phyloP scores from a whole-genome alignment of 139 green algal genomes.

The Chloropicon primus region DNA sequence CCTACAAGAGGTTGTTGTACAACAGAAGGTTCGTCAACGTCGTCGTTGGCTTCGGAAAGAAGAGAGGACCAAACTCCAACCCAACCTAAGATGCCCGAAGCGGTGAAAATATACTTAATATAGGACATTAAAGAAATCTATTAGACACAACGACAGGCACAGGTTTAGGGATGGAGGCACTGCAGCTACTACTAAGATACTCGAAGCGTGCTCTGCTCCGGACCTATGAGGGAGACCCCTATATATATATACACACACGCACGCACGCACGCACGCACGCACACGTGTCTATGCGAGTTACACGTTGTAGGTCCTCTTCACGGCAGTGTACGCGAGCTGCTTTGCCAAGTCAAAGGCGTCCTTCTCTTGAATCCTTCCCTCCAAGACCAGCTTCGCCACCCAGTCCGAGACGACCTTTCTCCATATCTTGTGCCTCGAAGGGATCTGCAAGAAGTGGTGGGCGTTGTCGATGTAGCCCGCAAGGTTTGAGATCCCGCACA shows the following conservation, averaged over 20 bases:
- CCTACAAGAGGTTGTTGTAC: constrained; percentile 88
- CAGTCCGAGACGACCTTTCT: neutral
- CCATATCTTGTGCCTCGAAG: neutral
- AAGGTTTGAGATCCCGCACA: neutral
- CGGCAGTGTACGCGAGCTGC: neutral
- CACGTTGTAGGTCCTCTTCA: neutral
- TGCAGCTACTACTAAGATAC: no score
- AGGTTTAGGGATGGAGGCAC: no score
- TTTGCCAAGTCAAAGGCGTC: neutral
- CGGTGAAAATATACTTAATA: neutral
- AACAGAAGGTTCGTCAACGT: constrained; percentile 93
- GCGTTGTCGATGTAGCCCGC: neutral
- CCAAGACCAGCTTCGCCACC: neutral
- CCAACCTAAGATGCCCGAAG: neutral
- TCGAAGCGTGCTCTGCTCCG: no score
- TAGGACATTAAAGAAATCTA: no score
- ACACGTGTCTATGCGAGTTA: neutral
- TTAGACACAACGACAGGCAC: no score
- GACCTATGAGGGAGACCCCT: no score
- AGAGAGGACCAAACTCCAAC: constrained; percentile 60
- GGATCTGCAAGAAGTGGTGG: neutral
- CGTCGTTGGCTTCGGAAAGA: constrained; percentile 78
- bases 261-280: no score
- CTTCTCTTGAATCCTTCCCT: neutral
- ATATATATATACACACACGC: no score